phyloP scores from a whole-genome alignment of 2,329 filamentous ascomycete species.

The Camillea tinctor region DNA sequence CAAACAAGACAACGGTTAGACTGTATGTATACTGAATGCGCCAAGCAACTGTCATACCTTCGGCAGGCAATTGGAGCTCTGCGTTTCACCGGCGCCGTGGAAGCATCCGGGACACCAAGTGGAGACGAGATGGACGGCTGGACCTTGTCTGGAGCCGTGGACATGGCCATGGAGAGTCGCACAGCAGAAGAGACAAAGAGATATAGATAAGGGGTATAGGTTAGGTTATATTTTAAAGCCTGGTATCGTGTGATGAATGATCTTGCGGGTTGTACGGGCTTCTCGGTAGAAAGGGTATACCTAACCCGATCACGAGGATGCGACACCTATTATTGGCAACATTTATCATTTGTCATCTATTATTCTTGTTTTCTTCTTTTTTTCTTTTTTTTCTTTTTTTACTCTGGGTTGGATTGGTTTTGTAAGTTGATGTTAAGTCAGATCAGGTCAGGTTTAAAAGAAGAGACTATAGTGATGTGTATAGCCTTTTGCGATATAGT shows the following conservation, averaged over 20 bases:
- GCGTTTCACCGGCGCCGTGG: conserved; percentile 40
- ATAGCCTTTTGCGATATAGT: too few relatives aligned
- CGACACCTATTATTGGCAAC: not conserved
- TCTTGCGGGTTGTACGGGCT: not conserved
- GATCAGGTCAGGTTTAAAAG: not conserved
- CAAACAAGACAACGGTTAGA: conserved; percentile 10
- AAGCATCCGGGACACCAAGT: conserved; percentile 13
- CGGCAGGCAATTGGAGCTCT: conserved; percentile 53
- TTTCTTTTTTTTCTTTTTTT: not conserved
- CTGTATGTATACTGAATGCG: conserved; percentile 4
- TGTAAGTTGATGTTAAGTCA: too few relatives aligned
- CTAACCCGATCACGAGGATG: not conserved
- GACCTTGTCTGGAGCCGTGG: conserved; percentile 15
- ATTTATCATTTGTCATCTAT: not conserved
- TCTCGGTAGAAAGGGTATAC: not conserved
- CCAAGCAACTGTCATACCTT: conserved; percentile 39
- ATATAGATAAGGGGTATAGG: not conserved
- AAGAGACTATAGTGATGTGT: not conserved
- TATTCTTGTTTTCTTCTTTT: not conserved
- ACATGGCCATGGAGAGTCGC: conserved; percentile 18
- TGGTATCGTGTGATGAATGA: not conserved
- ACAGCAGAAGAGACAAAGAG: conserved; percentile 3
- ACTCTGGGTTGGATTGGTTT: too few relatives aligned
- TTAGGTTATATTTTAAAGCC: not conserved
- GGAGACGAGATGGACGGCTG: conserved; percentile 24